Percentiles rank a stretch among this genome's conserved stretches.
phyloP scores from a whole-genome alignment of 805 yeast species.

The Starmerella powellii region DNA sequence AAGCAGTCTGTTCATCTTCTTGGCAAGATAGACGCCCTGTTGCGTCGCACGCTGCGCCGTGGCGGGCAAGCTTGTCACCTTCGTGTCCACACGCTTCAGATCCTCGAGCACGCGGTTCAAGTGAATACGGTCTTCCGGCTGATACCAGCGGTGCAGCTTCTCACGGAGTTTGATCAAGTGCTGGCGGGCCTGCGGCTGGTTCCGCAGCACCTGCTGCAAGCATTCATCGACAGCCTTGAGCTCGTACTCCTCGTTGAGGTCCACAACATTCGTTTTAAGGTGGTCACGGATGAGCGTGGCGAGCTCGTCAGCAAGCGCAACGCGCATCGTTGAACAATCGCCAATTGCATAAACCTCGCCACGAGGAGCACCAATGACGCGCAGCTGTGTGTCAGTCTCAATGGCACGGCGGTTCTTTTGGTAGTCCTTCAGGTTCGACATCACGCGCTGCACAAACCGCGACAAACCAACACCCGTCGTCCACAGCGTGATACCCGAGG shows the following conservation, averaged over 20 bases:
- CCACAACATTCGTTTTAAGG: constrained; percentile 32
- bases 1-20: constrained; percentile 44
- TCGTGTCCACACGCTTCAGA: constrained; percentile 45
- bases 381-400: constrained; percentile 60
- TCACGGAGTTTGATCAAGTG: constrained; percentile 20
- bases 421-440: constrained; percentile 34
- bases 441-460: constrained; percentile 47
- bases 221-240: constrained; percentile 13
- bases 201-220: constrained; percentile 15
- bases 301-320: constrained; percentile 46
- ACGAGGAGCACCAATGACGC: constrained; percentile 55
- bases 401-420: constrained; percentile 60
- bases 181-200: constrained; percentile 22
- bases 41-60: constrained; percentile 66
- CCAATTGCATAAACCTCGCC: constrained; percentile 65
- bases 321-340: constrained; percentile 56
- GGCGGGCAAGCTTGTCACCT: constrained; percentile 57
- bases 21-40: constrained; percentile 56
- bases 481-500: constrained; percentile 63
- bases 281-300: constrained; percentile 37
- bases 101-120: constrained; percentile 41
- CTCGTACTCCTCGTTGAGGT: constrained; percentile 22
- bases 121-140: constrained; percentile 28
- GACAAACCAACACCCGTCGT: constrained; percentile 64
- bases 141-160: constrained; percentile 17